Conservation (phyloP, 345 rosid genomes). For the Citrus trifoliata region DNA sequence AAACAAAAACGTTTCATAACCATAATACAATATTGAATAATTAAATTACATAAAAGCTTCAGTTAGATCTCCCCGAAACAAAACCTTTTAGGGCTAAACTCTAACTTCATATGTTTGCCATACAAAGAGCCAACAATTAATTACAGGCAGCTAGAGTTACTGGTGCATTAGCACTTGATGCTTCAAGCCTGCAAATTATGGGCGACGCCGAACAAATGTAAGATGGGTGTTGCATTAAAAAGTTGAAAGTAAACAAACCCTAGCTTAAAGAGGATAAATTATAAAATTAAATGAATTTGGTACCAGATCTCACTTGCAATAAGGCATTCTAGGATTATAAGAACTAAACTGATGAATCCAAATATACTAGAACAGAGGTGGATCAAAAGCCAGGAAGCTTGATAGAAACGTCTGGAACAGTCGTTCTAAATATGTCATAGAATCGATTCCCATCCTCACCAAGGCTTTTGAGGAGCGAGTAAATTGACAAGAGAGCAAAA, state of each 20-base stretch:
- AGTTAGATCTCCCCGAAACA: background rate
- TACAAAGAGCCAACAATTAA: background rate
- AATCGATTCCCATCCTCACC: too few relatives aligned
- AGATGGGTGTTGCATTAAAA: background rate
- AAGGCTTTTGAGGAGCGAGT: too few relatives aligned
- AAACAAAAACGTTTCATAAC: background rate
- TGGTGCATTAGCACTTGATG: slow-evolving; percentile 38
- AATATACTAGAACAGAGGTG: background rate
- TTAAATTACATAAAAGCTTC: background rate
- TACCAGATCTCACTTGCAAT: background rate
- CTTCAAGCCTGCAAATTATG: slow-evolving; percentile 40
- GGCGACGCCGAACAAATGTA: background rate
- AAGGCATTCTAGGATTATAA: background rate
- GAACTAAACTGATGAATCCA: background rate
- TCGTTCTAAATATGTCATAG: background rate
- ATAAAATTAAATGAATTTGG: background rate
- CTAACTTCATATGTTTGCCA: background rate
- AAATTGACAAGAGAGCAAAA: too few relatives aligned
- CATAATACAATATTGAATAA: background rate
- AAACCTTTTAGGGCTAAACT: background rate
- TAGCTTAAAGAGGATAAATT: background rate
- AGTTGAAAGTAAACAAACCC: background rate
- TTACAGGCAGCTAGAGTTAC: slow-evolving; percentile 45
- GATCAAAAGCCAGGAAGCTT: background rate
- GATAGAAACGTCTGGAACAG: background rate